These are phyloP conservation scores for Silene noctiflora DNA, from an alignment of 179 eudicot species.

Conservation along the genomic window DNA sequence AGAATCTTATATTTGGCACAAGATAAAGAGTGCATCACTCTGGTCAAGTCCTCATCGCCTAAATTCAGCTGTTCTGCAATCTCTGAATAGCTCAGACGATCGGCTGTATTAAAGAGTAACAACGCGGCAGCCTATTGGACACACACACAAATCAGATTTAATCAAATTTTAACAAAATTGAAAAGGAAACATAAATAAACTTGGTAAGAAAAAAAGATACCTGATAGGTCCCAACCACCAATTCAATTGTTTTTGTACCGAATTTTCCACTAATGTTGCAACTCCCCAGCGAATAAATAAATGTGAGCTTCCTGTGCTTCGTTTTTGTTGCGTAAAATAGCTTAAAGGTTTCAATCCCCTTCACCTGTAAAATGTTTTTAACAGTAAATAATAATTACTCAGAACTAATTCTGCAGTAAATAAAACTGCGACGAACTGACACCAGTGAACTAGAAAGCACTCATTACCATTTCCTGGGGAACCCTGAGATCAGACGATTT, in stretches of 20 bases:
- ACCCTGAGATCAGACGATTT: slow-evolving; percentile 76
- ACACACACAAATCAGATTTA: background rate
- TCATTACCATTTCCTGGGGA: slow-evolving; percentile 70
- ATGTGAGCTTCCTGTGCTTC: slow-evolving; percentile 59
- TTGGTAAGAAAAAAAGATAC: slow-evolving; percentile 18
- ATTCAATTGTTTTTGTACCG: slow-evolving; percentile 52
- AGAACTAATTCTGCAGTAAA: too few relatives aligned
- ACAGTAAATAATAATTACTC: background rate
- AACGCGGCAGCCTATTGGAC: slow-evolving; percentile 62
- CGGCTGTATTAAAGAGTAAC: slow-evolving; percentile 56
- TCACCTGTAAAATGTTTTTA: slow-evolving; percentile 32
- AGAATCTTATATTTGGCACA: slow-evolving; percentile 62
- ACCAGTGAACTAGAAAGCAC: background rate
- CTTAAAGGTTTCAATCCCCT: slow-evolving; percentile 57
- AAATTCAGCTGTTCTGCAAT: slow-evolving; percentile 45
- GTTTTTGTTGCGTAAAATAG: slow-evolving; percentile 57
- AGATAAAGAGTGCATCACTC: slow-evolving; percentile 56
- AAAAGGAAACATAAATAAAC: background rate
- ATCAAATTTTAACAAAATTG: background rate
- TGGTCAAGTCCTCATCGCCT: slow-evolving; percentile 46
- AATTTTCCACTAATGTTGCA: slow-evolving; percentile 57
- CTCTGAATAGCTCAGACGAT: slow-evolving; percentile 50
- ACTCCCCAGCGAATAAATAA: slow-evolving; percentile 61
- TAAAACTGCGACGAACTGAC: background rate
- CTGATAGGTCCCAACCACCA: slow-evolving; percentile 61